A percentile compares a stretch with the other conserved stretches of the same genome.
Conservation (phyloP, 768 basidiomycete genomes). For the Naganishia vaughanmartiniae region DNA sequence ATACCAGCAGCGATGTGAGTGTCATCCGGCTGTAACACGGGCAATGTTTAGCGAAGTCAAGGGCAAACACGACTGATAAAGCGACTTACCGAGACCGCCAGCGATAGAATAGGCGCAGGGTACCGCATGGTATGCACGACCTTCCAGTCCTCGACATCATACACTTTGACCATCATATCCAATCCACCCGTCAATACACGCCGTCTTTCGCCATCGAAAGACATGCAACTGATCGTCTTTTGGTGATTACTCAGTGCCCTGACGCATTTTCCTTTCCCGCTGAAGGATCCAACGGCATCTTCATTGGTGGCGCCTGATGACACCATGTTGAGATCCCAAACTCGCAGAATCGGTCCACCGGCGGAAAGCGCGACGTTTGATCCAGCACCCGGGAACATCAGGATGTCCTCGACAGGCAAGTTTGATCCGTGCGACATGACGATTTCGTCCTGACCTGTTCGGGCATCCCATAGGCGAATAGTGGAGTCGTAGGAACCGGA, state of each 20-base stretch:
- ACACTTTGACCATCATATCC: conserved; percentile 98
- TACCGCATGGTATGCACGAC: conserved; percentile 99
- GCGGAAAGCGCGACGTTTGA: conserved; percentile 78
- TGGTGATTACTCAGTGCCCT: conserved; percentile 95
- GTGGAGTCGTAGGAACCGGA: conserved; percentile 95
- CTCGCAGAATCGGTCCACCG: conserved; percentile 84
- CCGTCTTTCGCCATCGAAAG: conserved; percentile 72
- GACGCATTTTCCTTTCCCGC: conserved; percentile 71
- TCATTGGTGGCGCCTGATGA: conserved; percentile 15
- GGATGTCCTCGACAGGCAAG: conserved; percentile 82
- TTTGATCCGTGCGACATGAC: conserved; percentile 54
- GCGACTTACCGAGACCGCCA: conserved; percentile 79
- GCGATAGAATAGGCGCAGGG: conserved; percentile 81
- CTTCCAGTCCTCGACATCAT: conserved; percentile 84
- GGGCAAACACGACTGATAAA: background rate
- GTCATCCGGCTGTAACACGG: conserved; percentile 73
- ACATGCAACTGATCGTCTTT: conserved; percentile 87
- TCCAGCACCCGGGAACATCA: conserved; percentile 76
- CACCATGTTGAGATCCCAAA: conserved; percentile 73
- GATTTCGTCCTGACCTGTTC: conserved; percentile 81
- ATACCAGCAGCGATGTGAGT: conserved; percentile 96
- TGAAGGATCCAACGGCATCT: conserved; percentile 57
- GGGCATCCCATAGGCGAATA: conserved; percentile 77
- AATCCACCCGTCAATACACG: conserved; percentile 84
- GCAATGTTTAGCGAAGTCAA: background rate